phyloP scores from a whole-genome alignment of 129 eudicot genomes.

The Ambrosia artemisiifolia region DNA sequence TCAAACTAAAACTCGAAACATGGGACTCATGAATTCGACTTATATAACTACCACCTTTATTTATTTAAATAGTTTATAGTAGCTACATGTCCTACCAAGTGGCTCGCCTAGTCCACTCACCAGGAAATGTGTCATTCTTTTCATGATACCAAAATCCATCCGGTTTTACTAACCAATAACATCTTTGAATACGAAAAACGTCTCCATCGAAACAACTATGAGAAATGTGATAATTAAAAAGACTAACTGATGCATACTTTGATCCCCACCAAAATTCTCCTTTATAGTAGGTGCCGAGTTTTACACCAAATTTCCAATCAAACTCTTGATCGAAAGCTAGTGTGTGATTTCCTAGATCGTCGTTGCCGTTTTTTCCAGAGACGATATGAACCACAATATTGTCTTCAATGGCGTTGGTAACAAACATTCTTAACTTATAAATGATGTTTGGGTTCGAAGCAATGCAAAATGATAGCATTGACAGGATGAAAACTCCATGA shows the following conservation, averaged over 20 bases:
- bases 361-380: not conserved
- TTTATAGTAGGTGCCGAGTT: not conserved
- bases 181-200: not conserved
- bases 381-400: not conserved
- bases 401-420: not conserved
- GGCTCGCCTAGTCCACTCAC: not conserved
- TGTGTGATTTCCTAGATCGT: not conserved
- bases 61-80: not conserved
- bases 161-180: conserved; percentile 5
- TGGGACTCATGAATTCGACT: too few species aligned
- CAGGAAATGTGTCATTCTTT: not conserved
- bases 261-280: conserved; percentile 9
- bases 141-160: not conserved
- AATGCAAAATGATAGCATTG: not conserved
- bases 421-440: not conserved
- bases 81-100: conserved; percentile 1
- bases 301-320: not conserved
- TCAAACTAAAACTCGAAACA: not conserved
- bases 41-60: not conserved
- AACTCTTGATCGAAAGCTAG: not conserved
- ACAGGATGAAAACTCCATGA: not conserved
- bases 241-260: not conserved
- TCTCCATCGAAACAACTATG: not conserved
- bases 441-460: not conserved
- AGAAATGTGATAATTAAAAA: not conserved